Percentiles rank a stretch among this genome's conserved stretches.
Conservation (phyloP, 2,329 filamentous ascomycete species). For the Dryadomyces quercus-mongolicae region DNA sequence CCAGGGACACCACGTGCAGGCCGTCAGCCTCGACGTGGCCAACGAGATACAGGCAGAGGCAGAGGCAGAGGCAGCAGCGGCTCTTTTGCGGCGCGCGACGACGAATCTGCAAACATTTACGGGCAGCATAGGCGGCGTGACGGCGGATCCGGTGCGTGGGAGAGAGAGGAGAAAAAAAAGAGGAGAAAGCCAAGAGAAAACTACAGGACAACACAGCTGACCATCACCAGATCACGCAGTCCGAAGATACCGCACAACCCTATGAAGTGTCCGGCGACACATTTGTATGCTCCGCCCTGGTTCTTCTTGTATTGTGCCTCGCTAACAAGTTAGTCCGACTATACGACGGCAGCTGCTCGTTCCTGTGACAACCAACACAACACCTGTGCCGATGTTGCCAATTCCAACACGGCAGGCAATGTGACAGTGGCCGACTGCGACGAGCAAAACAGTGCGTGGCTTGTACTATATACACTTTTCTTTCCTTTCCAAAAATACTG, state of each 20-base stretch:
- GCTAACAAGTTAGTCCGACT: constrained; percentile 23
- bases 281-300: constrained; percentile 22
- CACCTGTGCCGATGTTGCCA: constrained; percentile 29
- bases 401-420: constrained; percentile 17
- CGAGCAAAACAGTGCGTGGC: constrained; percentile 28
- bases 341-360: constrained; percentile 26
- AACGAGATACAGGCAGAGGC: not conserved
- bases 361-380: constrained; percentile 39
- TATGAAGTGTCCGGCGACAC: constrained; percentile 31
- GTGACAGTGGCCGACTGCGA: constrained; percentile 33
- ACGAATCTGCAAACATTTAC: constrained; percentile 29
- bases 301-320: not conserved
- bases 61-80: not conserved
- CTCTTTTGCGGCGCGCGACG: constrained; percentile 6
- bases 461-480: no score
- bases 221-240: constrained; percentile 24
- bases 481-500: no score
- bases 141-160: constrained; percentile 20
- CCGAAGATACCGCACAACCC: constrained; percentile 24
- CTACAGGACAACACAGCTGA: not conserved
- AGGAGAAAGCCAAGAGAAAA: not conserved
- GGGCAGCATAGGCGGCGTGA: constrained; percentile 25
- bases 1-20: not conserved
- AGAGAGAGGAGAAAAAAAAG: no score
- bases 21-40: not conserved